phyloP scores from a whole-genome alignment of 2,329 filamentous ascomycete species.

The Xylaria sp. region DNA sequence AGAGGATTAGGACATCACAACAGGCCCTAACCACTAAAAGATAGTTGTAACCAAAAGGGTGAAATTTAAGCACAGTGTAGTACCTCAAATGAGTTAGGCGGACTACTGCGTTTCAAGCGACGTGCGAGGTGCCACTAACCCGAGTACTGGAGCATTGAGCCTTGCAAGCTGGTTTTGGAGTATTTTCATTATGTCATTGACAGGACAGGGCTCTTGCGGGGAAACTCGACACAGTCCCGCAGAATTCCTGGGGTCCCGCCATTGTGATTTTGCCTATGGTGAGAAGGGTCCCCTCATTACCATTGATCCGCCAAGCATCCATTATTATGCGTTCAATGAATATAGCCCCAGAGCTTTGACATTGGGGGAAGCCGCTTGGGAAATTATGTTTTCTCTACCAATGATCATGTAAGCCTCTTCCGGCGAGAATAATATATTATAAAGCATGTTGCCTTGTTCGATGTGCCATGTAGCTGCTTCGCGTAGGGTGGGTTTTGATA shows the following conservation, averaged over 20 bases:
- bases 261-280: background rate
- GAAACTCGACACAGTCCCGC: conserved; percentile 10
- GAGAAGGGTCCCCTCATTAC: background rate
- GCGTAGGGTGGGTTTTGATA: no score
- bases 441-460: background rate
- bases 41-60: no score
- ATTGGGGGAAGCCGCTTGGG: background rate
- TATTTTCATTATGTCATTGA: background rate
- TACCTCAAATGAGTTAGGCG: no score
- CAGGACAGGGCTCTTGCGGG: background rate
- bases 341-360: no score
- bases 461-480: no score
- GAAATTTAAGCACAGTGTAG: no score
- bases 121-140: no score
- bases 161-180: background rate
- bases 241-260: conserved; percentile 5
- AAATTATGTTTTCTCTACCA: background rate
- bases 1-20: no score
- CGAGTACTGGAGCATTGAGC: background rate
- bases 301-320: background rate
- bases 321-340: no score
- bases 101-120: no score
- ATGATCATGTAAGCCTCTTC: background rate
- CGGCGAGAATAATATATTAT: background rate
- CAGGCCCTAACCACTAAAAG: no score